Base-by-base conservation (phyloP, 2,329 filamentous ascomycete genomes). In the Beauveria bassiana region DNA sequence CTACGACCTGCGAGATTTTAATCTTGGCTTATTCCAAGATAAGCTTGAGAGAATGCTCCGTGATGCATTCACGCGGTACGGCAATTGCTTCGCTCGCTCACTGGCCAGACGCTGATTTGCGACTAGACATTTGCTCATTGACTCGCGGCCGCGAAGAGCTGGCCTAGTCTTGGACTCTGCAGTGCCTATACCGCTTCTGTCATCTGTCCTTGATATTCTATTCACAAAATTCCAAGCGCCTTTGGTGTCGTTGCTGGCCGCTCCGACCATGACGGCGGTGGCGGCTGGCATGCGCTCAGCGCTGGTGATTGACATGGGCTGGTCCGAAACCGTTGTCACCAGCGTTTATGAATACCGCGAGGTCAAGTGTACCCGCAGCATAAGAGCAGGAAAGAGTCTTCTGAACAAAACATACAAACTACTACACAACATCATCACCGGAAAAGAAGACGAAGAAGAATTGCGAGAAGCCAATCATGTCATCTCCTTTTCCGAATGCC, bases 321-420 rank as follows among this genome's bases (percentile, higher is more conserved):
- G 95, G 95, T 82, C 86, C 47, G 95, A 98, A 73, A 96, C 93
- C 0, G 83, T 88, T 0, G 84, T 96, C 24, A 96, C 91, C 0
- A 89, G 87, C 6, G 81, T 98, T 7, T 98, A 93, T 70, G 95
- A 99, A 74, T 96, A 92, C 72, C 87, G 90, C 59, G 92, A 96
- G 71, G 85, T 96, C 1, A 79, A 81, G 18, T 85, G 85, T 59
- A 84, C 80, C 61, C 82, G 90, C 59, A 93, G 85, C 45, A 80
- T 90, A 16, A 82, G 95, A 65, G 92, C 86, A 40, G 91, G 88
- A 63, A 93, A 87, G 69, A 73, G 83, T 62, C 76, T 98, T 22
- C 82, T 88, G 49, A 81, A 88, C 66, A 83, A 87, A 61, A 86
- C 91, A 67, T 89, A 87, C 67, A 82, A 81, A 61, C 71, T 89